These are phyloP conservation scores for Emergomyces africanus DNA, from an alignment of 2,329 filamentous ascomycete species.

Conservation along the genomic window DNA sequence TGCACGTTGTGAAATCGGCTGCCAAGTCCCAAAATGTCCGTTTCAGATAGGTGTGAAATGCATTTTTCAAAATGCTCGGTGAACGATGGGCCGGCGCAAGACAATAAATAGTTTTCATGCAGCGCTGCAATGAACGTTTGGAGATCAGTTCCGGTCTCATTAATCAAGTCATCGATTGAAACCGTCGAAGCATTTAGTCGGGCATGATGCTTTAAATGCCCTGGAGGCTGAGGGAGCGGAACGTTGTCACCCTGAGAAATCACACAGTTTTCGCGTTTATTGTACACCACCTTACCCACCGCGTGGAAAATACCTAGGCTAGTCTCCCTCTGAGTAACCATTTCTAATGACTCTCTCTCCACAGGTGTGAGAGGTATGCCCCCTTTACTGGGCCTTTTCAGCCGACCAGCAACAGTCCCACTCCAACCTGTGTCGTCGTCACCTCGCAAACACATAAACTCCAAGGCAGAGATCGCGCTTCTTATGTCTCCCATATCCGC, in stretches of 20 bases:
- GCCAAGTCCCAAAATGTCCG: constrained; percentile 70
- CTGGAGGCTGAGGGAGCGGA: constrained; percentile 44
- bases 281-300: constrained; percentile 91
- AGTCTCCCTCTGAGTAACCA: constrained; percentile 76
- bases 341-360: constrained; percentile 65
- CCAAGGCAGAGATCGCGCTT: constrained; percentile 80
- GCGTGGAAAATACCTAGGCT: constrained; percentile 93
- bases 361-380: constrained; percentile 49
- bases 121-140: constrained; percentile 80
- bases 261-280: constrained; percentile 59
- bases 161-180: constrained; percentile 62
- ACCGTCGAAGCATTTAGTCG: constrained; percentile 54
- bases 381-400: constrained; percentile 45
- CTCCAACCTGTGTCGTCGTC: constrained; percentile 65
- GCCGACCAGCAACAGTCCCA: constrained; percentile 55
- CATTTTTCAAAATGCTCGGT: constrained; percentile 74
- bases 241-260: constrained; percentile 23
- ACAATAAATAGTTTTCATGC: constrained; percentile 86
- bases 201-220: constrained; percentile 44
- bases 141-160: constrained; percentile 86
- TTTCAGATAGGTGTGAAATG: constrained; percentile 73
- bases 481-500: constrained; percentile 84
- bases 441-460: constrained; percentile 80
- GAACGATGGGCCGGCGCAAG: constrained; percentile 58
- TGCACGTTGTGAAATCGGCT: constrained; percentile 26